Evolutionary conservation across 2,329 filamentous ascomycete species (phyloP), one percentile per base, ranked within the genome.

Genomic region (Botrytis medusae): DNA sequence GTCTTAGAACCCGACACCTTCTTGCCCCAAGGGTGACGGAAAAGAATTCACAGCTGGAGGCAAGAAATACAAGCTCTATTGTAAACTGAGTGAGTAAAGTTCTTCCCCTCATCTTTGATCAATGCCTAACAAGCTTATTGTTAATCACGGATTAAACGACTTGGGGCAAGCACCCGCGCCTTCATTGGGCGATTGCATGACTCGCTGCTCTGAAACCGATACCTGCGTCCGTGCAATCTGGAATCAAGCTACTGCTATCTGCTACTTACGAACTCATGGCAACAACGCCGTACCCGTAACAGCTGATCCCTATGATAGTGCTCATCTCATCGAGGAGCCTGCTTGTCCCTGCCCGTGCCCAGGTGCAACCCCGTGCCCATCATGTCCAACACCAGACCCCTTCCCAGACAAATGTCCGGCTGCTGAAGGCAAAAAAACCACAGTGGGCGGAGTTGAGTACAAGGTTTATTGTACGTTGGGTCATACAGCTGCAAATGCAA

Each of bases 111-210:
- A 12, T 44, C 6, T 57, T 16, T 7, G 29, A 42, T 40, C 16
- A 25, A 8, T 8, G 40, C 25, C 65, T 69, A 42, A 69, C n/a
- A 14, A 32, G 20, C 10, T 57, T 5, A 6, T 69, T 42, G 65
- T 69, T 12, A 57, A 69, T 57, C 65, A 69, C n/a, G 65, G 65
- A 57, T 16, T 25, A 44, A 69, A 69, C 7, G 48, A 69, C 40
- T 32, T 69, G 40, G 37, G 37, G 3, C 12, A 22, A 29, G 34
- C 34, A 42, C 65, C 65, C 25, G 65, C 65, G 44, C 5, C 25
- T 42, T 32, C 48, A 1, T 16, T 69, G 37, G 37, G 48, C 34
- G 65, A 69, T 20, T 69, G 65, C 18, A 69, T 69, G n/a, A 42
- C 48, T 9, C 65, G 65, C n/a, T 69, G 65, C 34, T 51, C 48